These are phyloP conservation scores for Aspergillus awamori DNA, from an alignment of 2,329 filamentous ascomycete genomes.

Conservation along the genomic window DNA sequence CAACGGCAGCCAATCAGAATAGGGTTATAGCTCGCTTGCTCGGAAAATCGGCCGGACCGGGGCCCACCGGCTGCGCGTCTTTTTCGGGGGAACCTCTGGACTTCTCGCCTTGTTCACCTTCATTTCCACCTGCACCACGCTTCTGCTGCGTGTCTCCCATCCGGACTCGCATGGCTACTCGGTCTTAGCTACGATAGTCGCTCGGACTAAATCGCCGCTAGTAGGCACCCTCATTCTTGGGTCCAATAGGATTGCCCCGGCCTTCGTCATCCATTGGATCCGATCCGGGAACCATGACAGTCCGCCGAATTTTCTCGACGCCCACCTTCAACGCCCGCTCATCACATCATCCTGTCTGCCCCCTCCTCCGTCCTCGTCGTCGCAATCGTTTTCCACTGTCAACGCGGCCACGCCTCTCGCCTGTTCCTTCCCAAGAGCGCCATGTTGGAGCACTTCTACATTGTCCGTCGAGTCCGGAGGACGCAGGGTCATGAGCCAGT, in stretches of 20 bases:
- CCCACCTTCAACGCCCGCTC: neutral
- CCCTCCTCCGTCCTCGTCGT: neutral
- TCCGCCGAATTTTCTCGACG: conserved; percentile 12
- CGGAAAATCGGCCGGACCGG: conserved; percentile 5
- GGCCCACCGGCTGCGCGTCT: conserved; percentile 7
- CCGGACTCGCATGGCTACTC: conserved; percentile 2
- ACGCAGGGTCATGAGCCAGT: neutral
- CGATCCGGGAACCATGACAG: conserved; percentile 9
- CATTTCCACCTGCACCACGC: neutral
- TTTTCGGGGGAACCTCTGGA: neutral
- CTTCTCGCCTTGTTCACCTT: neutral
- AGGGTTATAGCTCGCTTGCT: neutral
- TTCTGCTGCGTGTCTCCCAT: neutral
- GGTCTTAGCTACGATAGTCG: conserved; percentile 10
- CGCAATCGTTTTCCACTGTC: neutral
- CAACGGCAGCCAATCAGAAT: neutral
- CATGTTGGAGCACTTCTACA: neutral
- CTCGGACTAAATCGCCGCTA: conserved; percentile 6
- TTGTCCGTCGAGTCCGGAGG: neutral
- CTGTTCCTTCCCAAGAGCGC: neutral
- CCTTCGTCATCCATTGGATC: neutral
- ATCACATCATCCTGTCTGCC: neutral
- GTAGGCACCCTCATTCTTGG: neutral
- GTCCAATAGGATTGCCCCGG: conserved; percentile 3
- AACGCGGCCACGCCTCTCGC: neutral